Percentiles rank a stretch among this genome's conserved stretches.
Conservation (phyloP, 2,329 filamentous ascomycete genomes). For the Penicillium sclerotigenum region DNA sequence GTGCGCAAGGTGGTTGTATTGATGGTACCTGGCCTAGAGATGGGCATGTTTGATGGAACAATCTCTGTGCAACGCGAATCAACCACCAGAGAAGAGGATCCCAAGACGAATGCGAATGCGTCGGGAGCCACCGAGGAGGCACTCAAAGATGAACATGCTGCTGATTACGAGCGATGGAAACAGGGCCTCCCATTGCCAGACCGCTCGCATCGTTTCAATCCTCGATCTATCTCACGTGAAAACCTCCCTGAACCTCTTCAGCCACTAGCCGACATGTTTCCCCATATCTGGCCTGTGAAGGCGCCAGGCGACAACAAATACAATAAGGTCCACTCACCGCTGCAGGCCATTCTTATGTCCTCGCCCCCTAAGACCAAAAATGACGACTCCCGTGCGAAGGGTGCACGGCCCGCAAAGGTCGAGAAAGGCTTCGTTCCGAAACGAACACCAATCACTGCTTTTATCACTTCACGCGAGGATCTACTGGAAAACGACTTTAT, state of each 20-base stretch:
- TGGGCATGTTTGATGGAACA: slow-evolving; percentile 75
- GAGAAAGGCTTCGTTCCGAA: slow-evolving; percentile 68
- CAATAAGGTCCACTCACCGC: slow-evolving; percentile 78
- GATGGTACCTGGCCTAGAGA: slow-evolving; percentile 88
- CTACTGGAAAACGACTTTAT: slow-evolving; percentile 80
- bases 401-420: slow-evolving; percentile 60
- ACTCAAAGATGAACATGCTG: slow-evolving; percentile 18
- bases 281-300: slow-evolving; percentile 83
- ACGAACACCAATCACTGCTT: slow-evolving; percentile 77
- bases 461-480: slow-evolving; percentile 69
- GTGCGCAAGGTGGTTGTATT: slow-evolving; percentile 76
- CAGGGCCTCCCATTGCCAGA: slow-evolving; percentile 36
- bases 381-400: slow-evolving; percentile 49
- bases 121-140: slow-evolving; percentile 19
- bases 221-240: slow-evolving; percentile 30
- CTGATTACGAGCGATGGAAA: slow-evolving; percentile 42
- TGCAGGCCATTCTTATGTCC: slow-evolving; percentile 77
- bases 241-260: slow-evolving; percentile 52
- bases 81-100: slow-evolving; percentile 9
- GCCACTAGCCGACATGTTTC: slow-evolving; percentile 76
- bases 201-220: slow-evolving; percentile 33
- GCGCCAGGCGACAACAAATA: slow-evolving; percentile 82
- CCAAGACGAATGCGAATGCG: slow-evolving; percentile 6
- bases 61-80: slow-evolving; percentile 41
- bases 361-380: slow-evolving; percentile 67